Evolutionary conservation across 192 early-diverging fungal genomes (phyloP).

Genomic region (Pecoramyces ruminantium): DNA sequence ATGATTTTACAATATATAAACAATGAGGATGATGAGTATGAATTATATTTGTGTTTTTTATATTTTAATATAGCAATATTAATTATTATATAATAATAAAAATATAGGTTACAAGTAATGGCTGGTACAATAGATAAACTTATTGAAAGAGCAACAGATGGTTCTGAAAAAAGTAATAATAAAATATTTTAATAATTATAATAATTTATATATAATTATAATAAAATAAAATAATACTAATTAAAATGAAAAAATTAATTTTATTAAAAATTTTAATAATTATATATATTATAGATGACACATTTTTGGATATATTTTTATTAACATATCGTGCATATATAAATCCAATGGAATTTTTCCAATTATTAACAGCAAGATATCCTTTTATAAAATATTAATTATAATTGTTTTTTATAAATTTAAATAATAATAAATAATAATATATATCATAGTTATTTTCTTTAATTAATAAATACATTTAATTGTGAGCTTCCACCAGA

Average conservation of each 20-base stretch:
- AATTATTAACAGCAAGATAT: neutral
- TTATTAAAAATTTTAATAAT: too few species aligned
- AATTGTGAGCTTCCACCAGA: neutral
- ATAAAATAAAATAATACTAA: too few species aligned
- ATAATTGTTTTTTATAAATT: too few species aligned
- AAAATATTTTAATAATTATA: too few species aligned
- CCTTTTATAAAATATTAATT: too few species aligned
- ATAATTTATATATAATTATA: too few species aligned
- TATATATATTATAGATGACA: neutral
- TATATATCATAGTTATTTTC: neutral
- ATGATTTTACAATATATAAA: slow-evolving; percentile 17
- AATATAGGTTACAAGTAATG: slow-evolving; percentile 22
- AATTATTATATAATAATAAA: neutral
- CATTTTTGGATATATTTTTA: neutral
- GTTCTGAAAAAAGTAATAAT: slow-evolving; percentile 16
- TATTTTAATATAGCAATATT: neutral
- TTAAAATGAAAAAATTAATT: too few species aligned
- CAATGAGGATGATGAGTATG: slow-evolving; percentile 16
- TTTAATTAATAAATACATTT: neutral
- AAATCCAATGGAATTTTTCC: neutral
- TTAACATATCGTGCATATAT: neutral
- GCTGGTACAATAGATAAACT: slow-evolving; percentile 28
- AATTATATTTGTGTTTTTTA: neutral
- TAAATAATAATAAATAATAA: neutral
- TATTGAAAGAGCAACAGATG: slow-evolving; percentile 22